Base-by-base conservation (phyloP, 345 rosid species). In the Eucalyptus decipiens region DNA sequence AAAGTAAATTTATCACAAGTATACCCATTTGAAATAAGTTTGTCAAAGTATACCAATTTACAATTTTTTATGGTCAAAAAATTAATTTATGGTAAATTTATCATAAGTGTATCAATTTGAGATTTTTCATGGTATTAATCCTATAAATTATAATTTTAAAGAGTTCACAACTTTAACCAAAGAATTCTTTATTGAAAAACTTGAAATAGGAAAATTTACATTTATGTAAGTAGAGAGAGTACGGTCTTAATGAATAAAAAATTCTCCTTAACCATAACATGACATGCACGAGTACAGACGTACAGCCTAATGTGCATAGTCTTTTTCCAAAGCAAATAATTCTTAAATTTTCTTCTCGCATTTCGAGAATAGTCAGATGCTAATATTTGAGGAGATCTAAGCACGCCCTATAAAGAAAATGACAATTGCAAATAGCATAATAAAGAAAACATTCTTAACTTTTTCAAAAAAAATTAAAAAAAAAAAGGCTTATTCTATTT, bases 81-180 rank as follows among this genome's bases (percentile, higher is more conserved):
- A 52, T 52, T 52, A 19, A 52, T 52, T 19, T 19, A 52, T 52
- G 0, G 10, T 52, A 52, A 52, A 52, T 52, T 52, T 52, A 9
- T 52, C 2, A 52, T 52, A 1, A 0, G 21, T 52, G 0, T 52
- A 52, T 52, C 0, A 8, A 1, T 52, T 52, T 52, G 10, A 8
- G 2, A 52, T 19, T 52, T 52, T 52, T 52, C 10, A 52, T 52
- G 10, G 0, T 52, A 19, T 19, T 52, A 52, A 8, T 0, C 9
- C 56, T 56, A 56, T 56, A 56, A 23, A 56, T 56, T 9, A 56
- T 56, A 56, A 56, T 0, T 10, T 4, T 56, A 56, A 56, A 56
- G 62, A 56, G 62, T 56, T 24, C 62, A 56, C 30, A 24, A 56
- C 28, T 56, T 56, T 56, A 56, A 56, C 62, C 62, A 56, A 24